Evolutionary conservation across 805 yeast species (phyloP).

Genomic region (Wickerhamomyces sydowiorum): DNA sequence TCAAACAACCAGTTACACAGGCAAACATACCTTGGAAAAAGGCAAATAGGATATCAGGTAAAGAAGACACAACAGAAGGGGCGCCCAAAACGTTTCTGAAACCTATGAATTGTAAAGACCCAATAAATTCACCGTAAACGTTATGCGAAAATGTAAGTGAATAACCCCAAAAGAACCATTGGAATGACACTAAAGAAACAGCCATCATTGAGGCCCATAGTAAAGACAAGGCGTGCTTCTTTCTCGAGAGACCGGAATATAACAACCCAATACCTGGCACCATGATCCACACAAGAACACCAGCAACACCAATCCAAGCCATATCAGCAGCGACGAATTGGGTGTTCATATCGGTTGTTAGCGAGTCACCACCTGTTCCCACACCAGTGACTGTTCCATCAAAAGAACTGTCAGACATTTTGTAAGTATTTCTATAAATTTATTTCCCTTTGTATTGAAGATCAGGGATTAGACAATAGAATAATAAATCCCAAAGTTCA

Average conservation of each 20-base stretch:
- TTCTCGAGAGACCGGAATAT: conserved; percentile 90
- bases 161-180: conserved; percentile 99
- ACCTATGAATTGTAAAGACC: conserved; percentile 76
- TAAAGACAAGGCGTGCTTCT: conserved; percentile 90
- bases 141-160: conserved; percentile 78
- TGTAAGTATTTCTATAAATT: neutral
- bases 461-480: too few species aligned
- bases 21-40: conserved; percentile 98
- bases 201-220: conserved; percentile 95
- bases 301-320: conserved; percentile 81
- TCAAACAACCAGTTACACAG: conserved; percentile 82
- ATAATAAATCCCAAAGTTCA: too few species aligned
- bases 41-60: conserved; percentile 90
- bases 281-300: conserved; percentile 89
- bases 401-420: conserved; percentile 26
- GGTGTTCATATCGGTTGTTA: conserved; percentile 64
- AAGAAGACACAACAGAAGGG: conserved; percentile 54
- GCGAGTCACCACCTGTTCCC: conserved; percentile 78
- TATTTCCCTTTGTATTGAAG: neutral
- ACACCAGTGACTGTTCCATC: conserved; percentile 44
- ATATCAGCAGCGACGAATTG: conserved; percentile 71
- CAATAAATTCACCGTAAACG: conserved; percentile 60
- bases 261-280: conserved; percentile 92
- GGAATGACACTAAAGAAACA: conserved; percentile 75
- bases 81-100: conserved; percentile 79